These are phyloP conservation scores for Aspergillus diversus DNA, from an alignment of 495 filamentous ascomycete species.

Conservation along the genomic window DNA sequence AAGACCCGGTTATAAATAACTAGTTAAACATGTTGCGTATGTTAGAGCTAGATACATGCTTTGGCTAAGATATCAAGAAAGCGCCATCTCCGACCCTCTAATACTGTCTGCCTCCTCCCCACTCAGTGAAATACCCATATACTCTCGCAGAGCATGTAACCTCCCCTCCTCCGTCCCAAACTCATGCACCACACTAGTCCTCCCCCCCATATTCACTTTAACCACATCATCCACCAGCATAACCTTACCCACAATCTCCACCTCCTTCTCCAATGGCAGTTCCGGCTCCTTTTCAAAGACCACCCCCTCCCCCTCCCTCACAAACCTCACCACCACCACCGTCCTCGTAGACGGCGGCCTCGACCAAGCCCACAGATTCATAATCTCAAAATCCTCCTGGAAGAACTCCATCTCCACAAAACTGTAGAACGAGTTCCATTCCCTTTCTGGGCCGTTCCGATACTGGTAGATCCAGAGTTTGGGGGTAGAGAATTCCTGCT, in stretches of 20 bases:
- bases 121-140: slow-evolving; percentile 11
- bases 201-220: slow-evolving; percentile 62
- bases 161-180: slow-evolving; percentile 57
- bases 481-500: slow-evolving; percentile 43
- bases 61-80: neutral
- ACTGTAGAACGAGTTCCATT: slow-evolving; percentile 61
- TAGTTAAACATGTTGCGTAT: too few species aligned
- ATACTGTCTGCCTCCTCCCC: slow-evolving; percentile 4
- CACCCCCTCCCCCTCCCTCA: slow-evolving; percentile 42
- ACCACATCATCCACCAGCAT: slow-evolving; percentile 59
- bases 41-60: too few species aligned
- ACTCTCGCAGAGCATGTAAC: slow-evolving; percentile 23
- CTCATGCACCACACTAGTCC: slow-evolving; percentile 52
- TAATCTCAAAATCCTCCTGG: slow-evolving; percentile 64
- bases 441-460: slow-evolving; percentile 42
- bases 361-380: slow-evolving; percentile 61
- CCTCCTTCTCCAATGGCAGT: slow-evolving; percentile 18
- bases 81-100: slow-evolving; percentile 5
- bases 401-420: slow-evolving; percentile 66
- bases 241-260: slow-evolving; percentile 58
- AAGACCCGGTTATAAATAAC: too few species aligned
- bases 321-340: slow-evolving; percentile 60
- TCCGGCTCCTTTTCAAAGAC: slow-evolving; percentile 11
- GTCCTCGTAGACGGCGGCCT: slow-evolving; percentile 52
- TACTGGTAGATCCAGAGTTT: slow-evolving; percentile 68